These are phyloP conservation scores for Bertia moriformis DNA, from an alignment of 2,329 filamentous ascomycete species.

Conservation along the genomic window DNA sequence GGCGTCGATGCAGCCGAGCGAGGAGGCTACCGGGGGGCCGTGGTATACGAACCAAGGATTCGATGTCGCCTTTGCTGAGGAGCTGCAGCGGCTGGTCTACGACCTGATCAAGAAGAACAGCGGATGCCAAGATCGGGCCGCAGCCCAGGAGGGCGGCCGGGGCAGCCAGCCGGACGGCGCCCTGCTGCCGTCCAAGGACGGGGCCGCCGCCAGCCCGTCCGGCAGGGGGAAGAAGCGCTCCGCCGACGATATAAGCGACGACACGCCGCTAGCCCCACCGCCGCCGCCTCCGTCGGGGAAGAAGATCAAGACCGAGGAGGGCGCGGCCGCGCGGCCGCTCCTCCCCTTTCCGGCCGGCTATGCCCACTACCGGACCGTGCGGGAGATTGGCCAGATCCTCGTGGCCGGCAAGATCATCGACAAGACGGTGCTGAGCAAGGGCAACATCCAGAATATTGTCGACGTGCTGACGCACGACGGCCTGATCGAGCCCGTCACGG, in stretches of 20 bases:
- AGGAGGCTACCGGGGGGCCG: conserved; percentile 80
- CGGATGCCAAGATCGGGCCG: conserved; percentile 15
- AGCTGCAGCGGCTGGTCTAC: conserved; percentile 59
- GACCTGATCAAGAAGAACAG: conserved; percentile 59
- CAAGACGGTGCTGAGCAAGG: conserved; percentile 54
- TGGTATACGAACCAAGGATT: conserved; percentile 90
- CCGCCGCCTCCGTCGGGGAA: no score
- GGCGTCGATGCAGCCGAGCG: conserved; percentile 66
- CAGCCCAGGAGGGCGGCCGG: conserved; percentile 11
- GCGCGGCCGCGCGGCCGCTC: conserved; percentile 22
- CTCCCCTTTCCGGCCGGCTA: conserved; percentile 51
- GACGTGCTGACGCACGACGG: conserved; percentile 84
- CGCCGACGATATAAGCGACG: conserved; percentile 27
- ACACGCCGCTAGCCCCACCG: conserved; percentile 12
- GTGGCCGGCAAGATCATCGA: conserved; percentile 56
- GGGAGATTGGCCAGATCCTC: conserved; percentile 63
- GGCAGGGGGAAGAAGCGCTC: conserved; percentile 35
- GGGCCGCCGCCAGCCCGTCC: conserved; percentile 28
- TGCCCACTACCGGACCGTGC: conserved; percentile 65
- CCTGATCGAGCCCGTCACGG: conserved; percentile 53
- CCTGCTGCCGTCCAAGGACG: conserved; percentile 39
- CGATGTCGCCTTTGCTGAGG: conserved; percentile 75
- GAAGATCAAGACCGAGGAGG: conserved; percentile 7
- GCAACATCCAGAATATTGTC: conserved; percentile 71
- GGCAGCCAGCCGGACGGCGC: no score